Conservation (phyloP, 768 basidiomycete genomes). For the Boletus patriciae region DNA sequence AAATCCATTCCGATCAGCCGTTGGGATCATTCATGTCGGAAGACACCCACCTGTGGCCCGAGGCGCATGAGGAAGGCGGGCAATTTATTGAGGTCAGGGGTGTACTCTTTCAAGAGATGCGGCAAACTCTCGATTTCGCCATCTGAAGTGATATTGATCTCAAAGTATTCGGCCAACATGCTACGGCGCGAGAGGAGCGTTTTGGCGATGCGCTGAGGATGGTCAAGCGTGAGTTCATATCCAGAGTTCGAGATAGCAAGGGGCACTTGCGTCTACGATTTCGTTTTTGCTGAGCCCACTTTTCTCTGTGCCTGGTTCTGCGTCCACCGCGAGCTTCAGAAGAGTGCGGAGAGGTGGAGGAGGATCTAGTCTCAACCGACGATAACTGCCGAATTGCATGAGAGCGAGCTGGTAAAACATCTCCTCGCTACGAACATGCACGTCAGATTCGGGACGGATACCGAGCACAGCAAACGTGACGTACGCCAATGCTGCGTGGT, state of each 20-base stretch:
- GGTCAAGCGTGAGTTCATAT: background rate
- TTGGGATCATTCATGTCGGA: background rate
- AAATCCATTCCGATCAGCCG: background rate
- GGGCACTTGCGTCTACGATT: constrained; percentile 65
- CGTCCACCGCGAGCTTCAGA: constrained; percentile 77
- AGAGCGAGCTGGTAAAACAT: constrained; percentile 93
- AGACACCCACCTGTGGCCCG: constrained; percentile 71
- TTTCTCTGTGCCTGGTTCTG: constrained; percentile 48
- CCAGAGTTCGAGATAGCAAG: background rate
- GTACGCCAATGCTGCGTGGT: constrained; percentile 81
- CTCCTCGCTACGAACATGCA: constrained; percentile 62
- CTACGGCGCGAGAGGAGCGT: constrained; percentile 61
- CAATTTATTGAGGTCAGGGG: constrained; percentile 87
- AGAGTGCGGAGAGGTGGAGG: constrained; percentile 71
- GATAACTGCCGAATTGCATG: constrained; percentile 85
- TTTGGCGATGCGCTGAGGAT: constrained; percentile 58
- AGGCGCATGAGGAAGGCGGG: constrained; percentile 89
- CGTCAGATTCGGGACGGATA: background rate
- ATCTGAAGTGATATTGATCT: constrained; percentile 61
- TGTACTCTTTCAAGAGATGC: constrained; percentile 79
- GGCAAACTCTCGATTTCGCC: constrained; percentile 80
- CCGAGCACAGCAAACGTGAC: constrained; percentile 31
- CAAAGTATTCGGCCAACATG: constrained; percentile 94
- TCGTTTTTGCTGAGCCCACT: constrained; percentile 56
- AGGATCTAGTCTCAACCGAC: constrained; percentile 77